These are phyloP conservation scores for Venturia effusa DNA, from an alignment of 2,329 filamentous ascomycete species.

Conservation along the genomic window DNA sequence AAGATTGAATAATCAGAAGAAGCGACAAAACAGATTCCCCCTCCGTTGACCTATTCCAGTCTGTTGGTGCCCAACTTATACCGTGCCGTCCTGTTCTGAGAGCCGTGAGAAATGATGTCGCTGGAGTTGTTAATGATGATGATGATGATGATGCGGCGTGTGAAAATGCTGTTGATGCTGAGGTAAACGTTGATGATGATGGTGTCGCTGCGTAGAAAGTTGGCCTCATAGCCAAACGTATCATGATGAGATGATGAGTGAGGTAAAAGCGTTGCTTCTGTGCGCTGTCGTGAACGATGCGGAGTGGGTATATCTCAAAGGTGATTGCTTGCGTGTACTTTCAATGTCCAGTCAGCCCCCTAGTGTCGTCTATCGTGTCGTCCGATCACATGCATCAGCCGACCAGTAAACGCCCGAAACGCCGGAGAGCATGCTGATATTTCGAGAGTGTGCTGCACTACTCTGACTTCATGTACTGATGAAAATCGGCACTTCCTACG, in stretches of 20 bases:
- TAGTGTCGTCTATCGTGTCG: background rate
- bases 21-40: background rate
- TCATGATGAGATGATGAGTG: background rate
- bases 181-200: background rate
- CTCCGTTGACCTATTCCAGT: background rate
- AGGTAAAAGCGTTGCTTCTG: background rate
- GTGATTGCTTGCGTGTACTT: background rate
- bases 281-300: background rate
- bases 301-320: background rate
- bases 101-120: background rate
- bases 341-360: background rate
- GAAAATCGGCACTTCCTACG: conserved; percentile 5
- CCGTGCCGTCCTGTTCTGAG: background rate
- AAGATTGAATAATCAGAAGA: background rate
- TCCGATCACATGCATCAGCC: background rate
- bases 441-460: background rate
- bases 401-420: background rate
- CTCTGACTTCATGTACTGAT: conserved; percentile 3
- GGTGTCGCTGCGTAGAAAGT: background rate
- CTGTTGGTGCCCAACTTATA: background rate
- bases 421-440: background rate
- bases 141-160: background rate
- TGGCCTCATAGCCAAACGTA: background rate
- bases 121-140: background rate
- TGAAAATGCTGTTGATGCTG: too few relatives aligned